These are phyloP conservation scores for Haplosporangium sp. DNA, from an alignment of 371 early-diverging fungal genomes.

Conservation along the genomic window DNA sequence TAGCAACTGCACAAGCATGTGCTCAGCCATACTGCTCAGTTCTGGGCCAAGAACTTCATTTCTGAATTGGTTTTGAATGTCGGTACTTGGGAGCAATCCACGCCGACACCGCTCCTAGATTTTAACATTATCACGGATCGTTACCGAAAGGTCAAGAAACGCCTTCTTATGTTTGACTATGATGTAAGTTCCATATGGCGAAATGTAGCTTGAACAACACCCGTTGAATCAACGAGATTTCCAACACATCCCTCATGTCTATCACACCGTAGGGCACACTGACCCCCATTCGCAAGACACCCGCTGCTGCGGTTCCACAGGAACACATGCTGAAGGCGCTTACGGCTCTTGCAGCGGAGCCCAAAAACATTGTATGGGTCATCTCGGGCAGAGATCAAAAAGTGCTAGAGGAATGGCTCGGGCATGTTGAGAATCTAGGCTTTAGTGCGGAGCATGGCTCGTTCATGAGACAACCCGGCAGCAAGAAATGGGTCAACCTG, in stretches of 20 bases:
- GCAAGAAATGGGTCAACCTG: conserved; percentile 80
- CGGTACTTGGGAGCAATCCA: conserved; percentile 64
- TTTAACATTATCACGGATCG: conserved; percentile 53
- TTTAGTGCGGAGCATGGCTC: conserved; percentile 78
- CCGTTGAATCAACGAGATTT: no score
- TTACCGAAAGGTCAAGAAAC: conserved; percentile 69
- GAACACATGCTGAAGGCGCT: conserved; percentile 75
- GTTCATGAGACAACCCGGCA: conserved; percentile 70
- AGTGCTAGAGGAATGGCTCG: conserved; percentile 87
- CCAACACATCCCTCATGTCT: no score
- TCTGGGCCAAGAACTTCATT: conserved; percentile 93
- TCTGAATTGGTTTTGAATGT: conserved; percentile 62
- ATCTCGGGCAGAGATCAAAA: conserved; percentile 93
- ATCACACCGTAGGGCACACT: conserved; percentile 93
- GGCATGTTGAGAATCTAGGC: conserved; percentile 82
- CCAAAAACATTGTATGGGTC: conserved; percentile 89
- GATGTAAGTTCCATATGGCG: conserved; percentile 81
- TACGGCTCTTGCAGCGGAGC: conserved; percentile 73
- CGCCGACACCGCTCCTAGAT: conserved; percentile 77
- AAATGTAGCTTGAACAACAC: no score
- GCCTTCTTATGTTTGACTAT: conserved; percentile 89
- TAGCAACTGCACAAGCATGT: conserved; percentile 92
- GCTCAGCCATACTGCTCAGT: conserved; percentile 86
- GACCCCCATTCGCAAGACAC: conserved; percentile 77
- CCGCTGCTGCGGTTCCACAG: conserved; percentile 74